These are phyloP conservation scores for Epicoccum nigrum DNA, from an alignment of 2,329 filamentous ascomycete species.

Conservation along the genomic window DNA sequence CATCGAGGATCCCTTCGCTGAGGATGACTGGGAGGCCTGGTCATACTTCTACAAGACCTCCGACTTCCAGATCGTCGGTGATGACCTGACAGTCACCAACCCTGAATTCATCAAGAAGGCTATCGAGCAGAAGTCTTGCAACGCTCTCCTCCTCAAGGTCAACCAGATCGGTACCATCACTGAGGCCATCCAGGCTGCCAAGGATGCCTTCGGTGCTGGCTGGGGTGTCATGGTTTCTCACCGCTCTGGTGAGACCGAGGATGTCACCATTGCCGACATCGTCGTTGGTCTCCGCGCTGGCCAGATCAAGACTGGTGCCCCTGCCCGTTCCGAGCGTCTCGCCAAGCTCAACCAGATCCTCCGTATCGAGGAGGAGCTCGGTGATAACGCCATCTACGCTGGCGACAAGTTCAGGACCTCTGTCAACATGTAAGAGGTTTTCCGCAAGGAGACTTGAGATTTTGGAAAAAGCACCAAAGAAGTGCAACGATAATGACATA, in stretches of 20 bases:
- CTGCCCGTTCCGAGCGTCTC: constrained; percentile 93
- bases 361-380: constrained; percentile 97
- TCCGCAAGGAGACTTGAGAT: background rate
- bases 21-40: constrained; percentile 99
- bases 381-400: constrained; percentile 84
- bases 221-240: constrained; percentile 99
- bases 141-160: constrained; percentile 97
- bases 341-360: constrained; percentile 99
- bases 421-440: constrained; percentile 67
- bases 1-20: constrained; percentile 98
- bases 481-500: constrained; percentile 21
- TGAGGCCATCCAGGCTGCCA: constrained; percentile 98
- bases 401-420: constrained; percentile 90
- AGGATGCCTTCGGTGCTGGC: constrained; percentile 90
- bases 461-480: constrained; percentile 17
- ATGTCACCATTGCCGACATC: constrained; percentile 98
- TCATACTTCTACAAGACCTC: constrained; percentile 99
- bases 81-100: constrained; percentile 99
- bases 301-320: constrained; percentile 73
- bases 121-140: constrained; percentile 98
- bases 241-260: constrained; percentile 98
- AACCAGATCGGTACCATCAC: constrained; percentile 99
- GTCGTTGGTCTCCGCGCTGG: constrained; percentile 94
- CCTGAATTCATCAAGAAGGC: constrained; percentile 99
- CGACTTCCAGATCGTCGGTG: constrained; percentile 97